phyloP scores from a whole-genome alignment of 306 rosid species.

The Amphicarpaea edgeworthii region DNA sequence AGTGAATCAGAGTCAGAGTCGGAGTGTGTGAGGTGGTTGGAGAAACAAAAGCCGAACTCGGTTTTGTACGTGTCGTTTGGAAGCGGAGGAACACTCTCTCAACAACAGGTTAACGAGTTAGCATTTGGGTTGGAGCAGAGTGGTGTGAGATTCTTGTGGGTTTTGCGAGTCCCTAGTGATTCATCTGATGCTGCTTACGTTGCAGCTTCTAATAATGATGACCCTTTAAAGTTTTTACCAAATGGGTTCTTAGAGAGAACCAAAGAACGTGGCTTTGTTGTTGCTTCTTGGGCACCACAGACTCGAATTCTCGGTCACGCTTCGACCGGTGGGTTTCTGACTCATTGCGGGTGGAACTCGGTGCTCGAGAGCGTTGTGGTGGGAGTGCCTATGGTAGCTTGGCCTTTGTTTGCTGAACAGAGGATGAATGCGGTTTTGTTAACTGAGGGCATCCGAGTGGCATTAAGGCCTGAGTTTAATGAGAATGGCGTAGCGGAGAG shows the following conservation, averaged over 20 bases:
- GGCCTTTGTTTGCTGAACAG: conserved; percentile 45
- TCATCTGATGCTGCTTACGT: conserved; percentile 42
- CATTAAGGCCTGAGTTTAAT: conserved; percentile 32
- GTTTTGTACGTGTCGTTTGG: conserved; percentile 52
- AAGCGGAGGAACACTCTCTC: conserved; percentile 43
- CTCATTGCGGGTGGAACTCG: conserved; percentile 54
- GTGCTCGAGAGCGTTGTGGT: conserved; percentile 34
- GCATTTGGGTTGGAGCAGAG: conserved; percentile 51
- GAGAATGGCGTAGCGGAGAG: conserved; percentile 28
- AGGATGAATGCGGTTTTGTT: conserved; percentile 36
- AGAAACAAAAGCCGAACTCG: conserved; percentile 18
- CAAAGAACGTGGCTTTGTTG: conserved; percentile 31
- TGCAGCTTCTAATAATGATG: conserved; percentile 4
- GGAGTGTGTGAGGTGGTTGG: conserved; percentile 43
- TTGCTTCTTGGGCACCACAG: conserved; percentile 50
- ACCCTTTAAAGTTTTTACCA: conserved; percentile 40
- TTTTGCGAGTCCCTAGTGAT: conserved; percentile 44
- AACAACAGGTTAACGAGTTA: conserved; percentile 41
- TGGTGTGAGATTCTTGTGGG: conserved; percentile 48
- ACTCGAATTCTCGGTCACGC: conserved; percentile 31
- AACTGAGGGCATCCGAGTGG: conserved; percentile 17
- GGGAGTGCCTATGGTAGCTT: conserved; percentile 43
- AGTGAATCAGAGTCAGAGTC: neutral
- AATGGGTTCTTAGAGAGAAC: conserved; percentile 43
- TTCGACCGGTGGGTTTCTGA: conserved; percentile 48